A percentile compares a stretch with the other conserved stretches of the same genome.
Evolutionary conservation across 441 rosid genomes (phyloP).

Genomic region (Erysimum cheiri): DNA sequence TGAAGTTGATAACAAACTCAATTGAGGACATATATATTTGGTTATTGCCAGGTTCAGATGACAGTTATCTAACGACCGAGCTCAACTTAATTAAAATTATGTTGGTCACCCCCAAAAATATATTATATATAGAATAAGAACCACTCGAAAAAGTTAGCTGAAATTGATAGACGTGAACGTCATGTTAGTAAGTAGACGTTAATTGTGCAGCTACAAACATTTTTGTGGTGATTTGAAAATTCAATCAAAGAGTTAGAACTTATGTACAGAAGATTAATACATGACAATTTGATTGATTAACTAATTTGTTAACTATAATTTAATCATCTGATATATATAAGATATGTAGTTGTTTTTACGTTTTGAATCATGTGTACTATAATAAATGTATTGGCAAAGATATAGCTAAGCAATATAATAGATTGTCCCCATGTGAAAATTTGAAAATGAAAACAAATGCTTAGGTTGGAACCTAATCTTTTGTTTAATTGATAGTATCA

Average conservation of each 20-base stretch:
- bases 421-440: slow-evolving; percentile 36
- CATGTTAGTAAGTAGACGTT: neutral
- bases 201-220: neutral
- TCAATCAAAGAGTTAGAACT: neutral
- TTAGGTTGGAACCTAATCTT: slow-evolving; percentile 46
- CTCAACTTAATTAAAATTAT: neutral
- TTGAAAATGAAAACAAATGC: slow-evolving; percentile 33
- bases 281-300: neutral
- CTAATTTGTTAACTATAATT: neutral
- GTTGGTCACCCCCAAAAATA: neutral
- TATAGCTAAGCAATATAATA: slow-evolving; percentile 15
- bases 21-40: neutral
- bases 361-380: neutral
- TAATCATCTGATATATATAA: neutral
- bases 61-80: neutral
- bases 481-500: slow-evolving; percentile 42
- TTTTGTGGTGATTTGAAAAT: neutral
- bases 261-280: neutral
- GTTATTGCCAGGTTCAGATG: neutral
- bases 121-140: neutral
- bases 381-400: neutral
- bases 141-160: neutral
- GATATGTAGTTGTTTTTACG: neutral
- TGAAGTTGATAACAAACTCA: slow-evolving; percentile 6
- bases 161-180: neutral